Base-by-base conservation (phyloP, 805 yeast species). In the Saturnispora gosingensis region DNA sequence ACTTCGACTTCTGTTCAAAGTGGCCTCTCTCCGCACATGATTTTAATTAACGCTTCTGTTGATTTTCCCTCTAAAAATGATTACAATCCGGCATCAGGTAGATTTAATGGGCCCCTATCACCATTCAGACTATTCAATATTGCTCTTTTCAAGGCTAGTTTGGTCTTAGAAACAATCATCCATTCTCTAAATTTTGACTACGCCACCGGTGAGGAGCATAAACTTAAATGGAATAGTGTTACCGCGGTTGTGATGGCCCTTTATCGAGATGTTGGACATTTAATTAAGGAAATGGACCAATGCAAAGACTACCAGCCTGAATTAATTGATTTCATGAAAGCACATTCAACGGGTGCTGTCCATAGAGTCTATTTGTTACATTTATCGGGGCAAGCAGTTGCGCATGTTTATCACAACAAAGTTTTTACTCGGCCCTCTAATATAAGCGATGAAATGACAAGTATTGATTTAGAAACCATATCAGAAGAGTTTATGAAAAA, bases 261-360 rank as follows among this genome's bases (percentile, higher is more conserved):
- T 22, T 56, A 56, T 38, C 45, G 47, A 36, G 56, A 56, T 39
- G 43, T 56, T 15, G 30, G 30, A 24, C 16, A 25, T 3, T 25
- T 56, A n/a, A 34, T 47, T 11, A 40, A 35, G 24, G 56, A 56
- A 45, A 56, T 56, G 4, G 32, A 50, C 5, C 45, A 35, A 34
- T 56, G 58, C 48, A 35, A 44, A 24, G 40, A 35, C 34, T 53
- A 51, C 36, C 38, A 53, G 2, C 67, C 84, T 54, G 91, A 93
- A 2, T 95, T 91, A 25, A 71, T 91, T 52, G 68, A 83, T 4
- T 91, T 98, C 97, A 24, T 88, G 64, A 70, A 87, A 50, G 80
- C 90, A 36, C 90, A 91, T 64, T 82, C 85, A 56, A 79, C 83
- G 35, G 71, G 90, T 45, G 73, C 88, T 34, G 95, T 86, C 0